Conservation (phyloP, 805 yeast species). For the Ogataea methylovora region DNA sequence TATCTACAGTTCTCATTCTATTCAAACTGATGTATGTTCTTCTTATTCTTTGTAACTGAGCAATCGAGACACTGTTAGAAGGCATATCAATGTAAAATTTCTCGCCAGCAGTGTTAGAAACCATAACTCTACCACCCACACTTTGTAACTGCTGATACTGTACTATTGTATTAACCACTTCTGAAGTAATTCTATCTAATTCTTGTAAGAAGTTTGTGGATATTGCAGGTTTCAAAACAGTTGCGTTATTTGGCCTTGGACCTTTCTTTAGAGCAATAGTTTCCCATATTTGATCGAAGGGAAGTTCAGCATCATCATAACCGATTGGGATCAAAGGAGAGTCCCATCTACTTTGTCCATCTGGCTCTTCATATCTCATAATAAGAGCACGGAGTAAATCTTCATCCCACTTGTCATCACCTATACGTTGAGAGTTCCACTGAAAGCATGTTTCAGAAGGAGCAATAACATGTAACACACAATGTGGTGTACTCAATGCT, state of each 20-base stretch:
- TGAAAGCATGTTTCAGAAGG: slow-evolving; percentile 53
- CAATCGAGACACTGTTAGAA: slow-evolving; percentile 45
- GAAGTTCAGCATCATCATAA: slow-evolving; percentile 45
- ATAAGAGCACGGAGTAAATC: slow-evolving; percentile 59
- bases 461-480: slow-evolving; percentile 73
- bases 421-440: slow-evolving; percentile 43
- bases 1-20: slow-evolving; percentile 67
- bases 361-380: slow-evolving; percentile 92
- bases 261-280: slow-evolving; percentile 53
- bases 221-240: slow-evolving; percentile 72
- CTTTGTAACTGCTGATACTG: slow-evolving; percentile 50
- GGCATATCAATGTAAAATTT: slow-evolving; percentile 49
- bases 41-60: slow-evolving; percentile 77
- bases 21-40: slow-evolving; percentile 79
- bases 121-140: slow-evolving; percentile 42
- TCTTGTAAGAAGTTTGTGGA: slow-evolving; percentile 71
- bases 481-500: slow-evolving; percentile 70
- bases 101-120: slow-evolving; percentile 24
- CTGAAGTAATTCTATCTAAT: slow-evolving; percentile 64
- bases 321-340: slow-evolving; percentile 76
- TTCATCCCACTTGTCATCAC: slow-evolving; percentile 48
- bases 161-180: slow-evolving; percentile 53
- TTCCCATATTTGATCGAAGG: slow-evolving; percentile 62
- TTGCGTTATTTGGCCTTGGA: slow-evolving; percentile 77
- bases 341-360: slow-evolving; percentile 84